These are phyloP conservation scores for Trichoderma gracile DNA, from an alignment of 2,329 filamentous ascomycete genomes.

Conservation along the genomic window DNA sequence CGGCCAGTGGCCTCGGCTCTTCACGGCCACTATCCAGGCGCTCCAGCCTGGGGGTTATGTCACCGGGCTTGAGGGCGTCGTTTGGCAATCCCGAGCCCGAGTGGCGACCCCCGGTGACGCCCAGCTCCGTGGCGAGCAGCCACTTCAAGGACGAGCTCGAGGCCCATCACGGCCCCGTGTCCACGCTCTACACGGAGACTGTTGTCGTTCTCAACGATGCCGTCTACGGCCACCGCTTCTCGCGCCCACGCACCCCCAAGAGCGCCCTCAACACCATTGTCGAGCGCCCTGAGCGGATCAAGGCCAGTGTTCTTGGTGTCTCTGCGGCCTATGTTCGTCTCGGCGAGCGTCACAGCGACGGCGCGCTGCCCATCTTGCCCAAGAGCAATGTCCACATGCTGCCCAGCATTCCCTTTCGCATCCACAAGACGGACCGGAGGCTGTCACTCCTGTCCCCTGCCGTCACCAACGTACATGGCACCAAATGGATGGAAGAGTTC, in stretches of 20 bases:
- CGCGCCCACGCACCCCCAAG: constrained; percentile 75
- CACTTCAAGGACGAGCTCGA: constrained; percentile 71
- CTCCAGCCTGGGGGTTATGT: constrained; percentile 50
- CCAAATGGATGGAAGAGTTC: constrained; percentile 91
- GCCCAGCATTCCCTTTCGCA: constrained; percentile 73
- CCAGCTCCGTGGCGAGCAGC: constrained; percentile 61
- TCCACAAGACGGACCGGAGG: constrained; percentile 74
- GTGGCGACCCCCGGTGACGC: constrained; percentile 45
- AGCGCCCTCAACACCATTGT: constrained; percentile 77
- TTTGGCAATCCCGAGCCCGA: constrained; percentile 37
- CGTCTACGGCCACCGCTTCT: constrained; percentile 92
- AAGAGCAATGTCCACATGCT: constrained; percentile 55
- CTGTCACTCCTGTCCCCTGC: constrained; percentile 71
- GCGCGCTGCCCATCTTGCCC: constrained; percentile 66
- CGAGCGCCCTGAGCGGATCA: constrained; percentile 87
- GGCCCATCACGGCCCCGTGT: constrained; percentile 54
- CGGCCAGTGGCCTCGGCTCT: constrained; percentile 45
- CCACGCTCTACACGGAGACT: constrained; percentile 56
- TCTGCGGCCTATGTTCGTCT: constrained; percentile 88
- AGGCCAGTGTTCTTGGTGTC: constrained; percentile 78
- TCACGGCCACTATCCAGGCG: constrained; percentile 48
- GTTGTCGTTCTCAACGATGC: constrained; percentile 88
- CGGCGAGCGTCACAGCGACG: constrained; percentile 75
- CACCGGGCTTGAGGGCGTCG: constrained; percentile 46
- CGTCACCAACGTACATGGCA: constrained; percentile 89